These are phyloP conservation scores for Fusarium globosum DNA, from an alignment of 2,329 filamentous ascomycete genomes.

Conservation along the genomic window DNA sequence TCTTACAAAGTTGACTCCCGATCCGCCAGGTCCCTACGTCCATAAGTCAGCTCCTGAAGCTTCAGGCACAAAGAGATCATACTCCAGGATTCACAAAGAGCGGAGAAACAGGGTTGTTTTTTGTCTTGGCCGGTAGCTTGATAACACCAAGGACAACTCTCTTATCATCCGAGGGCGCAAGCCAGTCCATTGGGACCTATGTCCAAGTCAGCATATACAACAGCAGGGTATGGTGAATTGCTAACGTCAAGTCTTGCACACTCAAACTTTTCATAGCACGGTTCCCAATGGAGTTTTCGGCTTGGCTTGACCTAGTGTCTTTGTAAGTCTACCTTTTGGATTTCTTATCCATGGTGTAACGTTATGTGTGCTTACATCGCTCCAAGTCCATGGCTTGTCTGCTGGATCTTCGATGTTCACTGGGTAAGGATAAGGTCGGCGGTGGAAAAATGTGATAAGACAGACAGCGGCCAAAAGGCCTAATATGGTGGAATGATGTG, in stretches of 20 bases:
- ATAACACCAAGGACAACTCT: constrained; percentile 49
- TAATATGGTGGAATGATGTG: constrained; percentile 14
- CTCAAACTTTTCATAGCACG: constrained; percentile 48
- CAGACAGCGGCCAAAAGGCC: constrained; percentile 35
- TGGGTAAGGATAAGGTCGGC: constrained; percentile 16
- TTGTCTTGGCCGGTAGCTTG: constrained; percentile 48
- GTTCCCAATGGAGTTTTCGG: constrained; percentile 45
- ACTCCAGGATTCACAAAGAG: constrained; percentile 53
- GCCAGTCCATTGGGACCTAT: constrained; percentile 53
- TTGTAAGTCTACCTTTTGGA: not conserved
- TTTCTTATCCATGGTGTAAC: constrained; percentile 12
- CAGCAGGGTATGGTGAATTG: not conserved
- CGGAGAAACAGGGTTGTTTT: constrained; percentile 42
- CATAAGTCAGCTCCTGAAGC: not conserved
- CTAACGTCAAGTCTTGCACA: constrained; percentile 51
- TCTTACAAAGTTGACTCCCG: constrained; percentile 53
- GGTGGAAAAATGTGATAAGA: constrained; percentile 38
- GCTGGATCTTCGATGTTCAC: not conserved
- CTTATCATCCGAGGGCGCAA: constrained; percentile 41
- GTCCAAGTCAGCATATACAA: not conserved
- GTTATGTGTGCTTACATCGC: constrained; percentile 27
- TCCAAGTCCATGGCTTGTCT: constrained; percentile 43
- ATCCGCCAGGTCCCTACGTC: constrained; percentile 60
- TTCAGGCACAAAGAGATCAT: constrained; percentile 4
- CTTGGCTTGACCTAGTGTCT: constrained; percentile 51